Percentiles rank a stretch among this genome's conserved stretches.
Evolutionary conservation across 805 yeast species (phyloP).

Genomic region (Sugiyamaella smithiae): DNA sequence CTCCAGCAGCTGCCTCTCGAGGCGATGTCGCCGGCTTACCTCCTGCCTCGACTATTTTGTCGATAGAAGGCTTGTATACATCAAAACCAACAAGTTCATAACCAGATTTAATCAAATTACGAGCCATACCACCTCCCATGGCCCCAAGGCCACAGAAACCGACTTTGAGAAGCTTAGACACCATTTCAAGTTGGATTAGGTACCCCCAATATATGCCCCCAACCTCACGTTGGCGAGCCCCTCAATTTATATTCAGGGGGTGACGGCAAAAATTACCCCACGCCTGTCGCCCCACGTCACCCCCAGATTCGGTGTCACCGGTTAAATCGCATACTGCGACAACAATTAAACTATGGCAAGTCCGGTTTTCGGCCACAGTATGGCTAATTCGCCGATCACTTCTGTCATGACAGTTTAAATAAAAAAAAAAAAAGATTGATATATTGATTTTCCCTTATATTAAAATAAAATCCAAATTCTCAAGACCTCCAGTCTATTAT

Average conservation of each 20-base stretch:
- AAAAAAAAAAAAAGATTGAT: too few species aligned
- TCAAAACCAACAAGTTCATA: slow-evolving; percentile 11
- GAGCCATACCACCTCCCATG: slow-evolving; percentile 16
- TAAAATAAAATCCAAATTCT: too few species aligned
- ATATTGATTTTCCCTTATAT: too few species aligned
- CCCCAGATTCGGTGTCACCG: slow-evolving; percentile 4
- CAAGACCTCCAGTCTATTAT: too few species aligned
- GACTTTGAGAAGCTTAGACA: slow-evolving; percentile 2
- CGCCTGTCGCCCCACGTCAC: background rate
- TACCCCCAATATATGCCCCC: slow-evolving; percentile 1
- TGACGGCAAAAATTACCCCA: background rate
- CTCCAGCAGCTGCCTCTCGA: slow-evolving; percentile 9
- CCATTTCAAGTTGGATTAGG: slow-evolving; percentile 9
- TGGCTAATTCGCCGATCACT: too few species aligned
- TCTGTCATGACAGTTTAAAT: too few species aligned
- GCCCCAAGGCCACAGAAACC: slow-evolving; percentile 17
- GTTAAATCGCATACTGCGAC: background rate
- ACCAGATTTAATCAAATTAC: slow-evolving; percentile 5
- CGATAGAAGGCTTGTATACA: slow-evolving; percentile 13
- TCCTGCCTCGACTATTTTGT: slow-evolving; percentile 7
- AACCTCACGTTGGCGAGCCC: background rate
- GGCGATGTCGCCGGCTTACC: slow-evolving; percentile 11
- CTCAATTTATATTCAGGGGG: slow-evolving; percentile 1
- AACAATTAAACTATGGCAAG: too few species aligned
- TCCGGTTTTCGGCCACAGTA: too few species aligned